Conservation (phyloP, 2,329 filamentous ascomycete genomes). For the Coniochaeta sp. region DNA sequence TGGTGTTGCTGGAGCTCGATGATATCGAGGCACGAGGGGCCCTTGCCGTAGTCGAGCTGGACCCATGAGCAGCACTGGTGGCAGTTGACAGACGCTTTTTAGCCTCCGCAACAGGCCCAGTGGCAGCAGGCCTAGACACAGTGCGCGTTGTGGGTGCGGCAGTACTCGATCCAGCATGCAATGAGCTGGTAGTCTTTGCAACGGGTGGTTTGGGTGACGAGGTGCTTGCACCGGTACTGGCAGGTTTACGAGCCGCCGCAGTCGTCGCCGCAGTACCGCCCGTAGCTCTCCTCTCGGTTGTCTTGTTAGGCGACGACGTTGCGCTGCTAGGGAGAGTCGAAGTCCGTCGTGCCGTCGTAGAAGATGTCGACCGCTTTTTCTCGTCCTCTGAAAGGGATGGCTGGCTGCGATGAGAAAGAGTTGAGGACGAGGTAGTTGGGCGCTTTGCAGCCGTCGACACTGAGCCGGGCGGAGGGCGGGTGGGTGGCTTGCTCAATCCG, state of each 20-base stretch:
- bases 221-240: conserved; percentile 21
- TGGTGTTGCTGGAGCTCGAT: conserved; percentile 13
- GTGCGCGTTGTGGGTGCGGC: conserved; percentile 27
- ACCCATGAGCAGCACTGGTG: conserved; percentile 27
- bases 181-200: conserved; percentile 24
- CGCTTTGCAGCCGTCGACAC: conserved; percentile 19
- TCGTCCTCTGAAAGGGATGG: conserved; percentile 29
- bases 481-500: conserved; percentile 21
- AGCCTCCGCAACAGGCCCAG: conserved; percentile 36
- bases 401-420: conserved; percentile 21
- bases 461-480: conserved; percentile 18
- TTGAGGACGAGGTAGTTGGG: conserved; percentile 19
- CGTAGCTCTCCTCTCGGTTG: conserved; percentile 5
- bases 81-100: conserved; percentile 52
- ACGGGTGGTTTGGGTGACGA: conserved; percentile 22
- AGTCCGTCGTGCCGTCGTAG: conserved; percentile 21
- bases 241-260: conserved; percentile 26
- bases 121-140: conserved; percentile 23
- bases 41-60: conserved; percentile 31
- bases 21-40: conserved; percentile 30
- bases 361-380: conserved; percentile 21
- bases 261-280: conserved; percentile 21
- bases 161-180: conserved; percentile 19
- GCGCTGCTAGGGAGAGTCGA: conserved; percentile 18
- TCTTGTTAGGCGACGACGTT: conserved; percentile 16